Conservation (phyloP, 1,284 basidiomycete genomes). For the Cutaneotrichosporon sp. region DNA sequence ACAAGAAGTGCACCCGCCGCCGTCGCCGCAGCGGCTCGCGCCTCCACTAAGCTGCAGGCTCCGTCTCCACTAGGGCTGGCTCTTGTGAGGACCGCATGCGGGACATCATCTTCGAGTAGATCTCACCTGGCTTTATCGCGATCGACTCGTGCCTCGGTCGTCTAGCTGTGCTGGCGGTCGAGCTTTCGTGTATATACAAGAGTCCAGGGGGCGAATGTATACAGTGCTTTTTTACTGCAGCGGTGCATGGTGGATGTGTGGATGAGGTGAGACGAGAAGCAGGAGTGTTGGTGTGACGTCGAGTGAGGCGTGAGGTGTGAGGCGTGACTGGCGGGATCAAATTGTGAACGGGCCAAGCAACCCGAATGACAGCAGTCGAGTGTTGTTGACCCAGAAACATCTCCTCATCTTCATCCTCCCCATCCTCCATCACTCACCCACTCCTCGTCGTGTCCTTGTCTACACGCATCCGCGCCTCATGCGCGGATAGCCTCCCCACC, state of each 20-base stretch:
- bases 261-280: not conserved
- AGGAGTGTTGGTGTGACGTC: not conserved
- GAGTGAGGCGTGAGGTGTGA: no score
- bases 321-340: not conserved
- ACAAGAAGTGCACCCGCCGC: conserved; percentile 7
- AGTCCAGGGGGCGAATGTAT: conserved; percentile 1
- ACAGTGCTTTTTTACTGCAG: not conserved
- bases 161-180: not conserved
- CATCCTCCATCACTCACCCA: not conserved
- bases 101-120: conserved; percentile 2
- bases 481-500: conserved; percentile 2
- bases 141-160: not conserved
- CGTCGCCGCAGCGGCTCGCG: conserved; percentile 1
- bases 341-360: not conserved
- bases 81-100: not conserved
- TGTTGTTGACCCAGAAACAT: not conserved
- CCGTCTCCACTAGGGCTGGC: no score
- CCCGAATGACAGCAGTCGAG: no score
- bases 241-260: no score
- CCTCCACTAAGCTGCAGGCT: conserved; percentile 5
- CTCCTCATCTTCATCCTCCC: no score
- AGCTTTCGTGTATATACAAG: not conserved
- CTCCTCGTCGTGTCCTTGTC: not conserved
- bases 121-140: not conserved
- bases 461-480: conserved; percentile 7